phyloP scores from a whole-genome alignment of 495 filamentous ascomycete species.

The Lepidopterella palustris region DNA sequence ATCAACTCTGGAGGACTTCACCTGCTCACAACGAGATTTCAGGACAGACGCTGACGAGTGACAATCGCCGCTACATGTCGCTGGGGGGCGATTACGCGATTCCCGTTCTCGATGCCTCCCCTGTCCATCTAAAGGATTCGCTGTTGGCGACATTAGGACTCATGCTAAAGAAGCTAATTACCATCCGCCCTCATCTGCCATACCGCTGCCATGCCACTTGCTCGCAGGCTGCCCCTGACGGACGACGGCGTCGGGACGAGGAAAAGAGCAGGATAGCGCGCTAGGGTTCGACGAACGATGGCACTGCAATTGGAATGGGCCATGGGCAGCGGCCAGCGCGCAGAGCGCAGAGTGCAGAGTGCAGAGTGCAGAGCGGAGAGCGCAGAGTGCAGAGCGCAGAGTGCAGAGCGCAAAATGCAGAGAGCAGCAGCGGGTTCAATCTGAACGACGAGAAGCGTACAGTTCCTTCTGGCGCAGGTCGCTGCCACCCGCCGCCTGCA shows the following conservation, averaged over 20 bases:
- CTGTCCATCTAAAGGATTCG: not conserved
- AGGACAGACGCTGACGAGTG: not conserved
- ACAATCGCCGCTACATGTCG: not conserved
- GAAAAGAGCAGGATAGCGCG: too few species aligned
- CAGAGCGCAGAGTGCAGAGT: too few species aligned
- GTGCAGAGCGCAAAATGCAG: not conserved
- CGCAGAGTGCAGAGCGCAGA: not conserved
- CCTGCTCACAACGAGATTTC: not conserved
- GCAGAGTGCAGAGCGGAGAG: too few species aligned
- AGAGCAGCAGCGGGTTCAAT: too few species aligned
- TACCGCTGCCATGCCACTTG: too few species aligned
- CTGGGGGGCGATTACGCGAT: not conserved
- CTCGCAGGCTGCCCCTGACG: not conserved
- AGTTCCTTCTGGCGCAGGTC: too few species aligned
- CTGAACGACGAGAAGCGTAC: too few species aligned
- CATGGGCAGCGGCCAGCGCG: too few species aligned
- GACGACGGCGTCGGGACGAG: not conserved
- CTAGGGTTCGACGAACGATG: not conserved
- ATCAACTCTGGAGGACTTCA: not conserved
- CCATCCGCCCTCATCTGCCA: not conserved
- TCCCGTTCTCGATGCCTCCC: not conserved
- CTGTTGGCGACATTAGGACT: not conserved
- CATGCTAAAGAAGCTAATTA: not conserved
- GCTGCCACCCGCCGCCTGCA: slow-evolving; percentile 1
- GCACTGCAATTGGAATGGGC: not conserved